These are phyloP conservation scores for Didymella arachidicola DNA, from an alignment of 2,329 filamentous ascomycete species.

Conservation along the genomic window DNA sequence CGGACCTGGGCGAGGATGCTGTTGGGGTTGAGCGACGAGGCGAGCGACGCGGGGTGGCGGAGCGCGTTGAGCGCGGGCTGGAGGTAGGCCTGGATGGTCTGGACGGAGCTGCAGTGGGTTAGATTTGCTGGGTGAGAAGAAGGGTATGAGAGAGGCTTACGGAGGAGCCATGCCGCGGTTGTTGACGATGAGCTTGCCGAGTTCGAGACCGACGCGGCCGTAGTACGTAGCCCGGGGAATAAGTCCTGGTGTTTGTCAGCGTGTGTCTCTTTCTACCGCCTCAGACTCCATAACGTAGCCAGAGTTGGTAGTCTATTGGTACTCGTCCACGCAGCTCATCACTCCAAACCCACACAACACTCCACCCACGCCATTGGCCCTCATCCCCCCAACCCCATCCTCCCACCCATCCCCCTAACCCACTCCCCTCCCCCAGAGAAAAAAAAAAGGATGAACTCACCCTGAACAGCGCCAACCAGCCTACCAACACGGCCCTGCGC, in stretches of 20 bases:
- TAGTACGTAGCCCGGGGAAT: conserved; percentile 91
- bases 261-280: not conserved
- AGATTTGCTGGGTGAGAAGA: conserved; percentile 19
- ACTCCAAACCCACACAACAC: conserved; percentile 8
- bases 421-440: too few species aligned
- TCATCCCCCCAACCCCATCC: not conserved
- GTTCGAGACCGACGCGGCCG: conserved; percentile 84
- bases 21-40: conserved; percentile 63
- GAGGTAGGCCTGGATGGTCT: conserved; percentile 87
- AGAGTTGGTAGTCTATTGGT: not conserved
- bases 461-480: conserved; percentile 81
- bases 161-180: conserved; percentile 92
- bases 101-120: conserved; percentile 66
- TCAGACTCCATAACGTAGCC: too few species aligned
- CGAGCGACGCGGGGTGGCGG: conserved; percentile 70
- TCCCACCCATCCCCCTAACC: not conserved
- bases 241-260: conserved; percentile 67
- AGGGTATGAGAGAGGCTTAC: conserved; percentile 66
- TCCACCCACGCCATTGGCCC: conserved; percentile 29
- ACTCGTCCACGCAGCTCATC: not conserved
- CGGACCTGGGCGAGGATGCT: conserved; percentile 66
- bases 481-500: conserved; percentile 84
- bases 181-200: conserved; percentile 85
- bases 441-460: conserved; percentile 64
- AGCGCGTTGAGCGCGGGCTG: conserved; percentile 75